phyloP scores from a whole-genome alignment of 2,329 filamentous ascomycete genomes.

The Colletotrichum tamarilloi region DNA sequence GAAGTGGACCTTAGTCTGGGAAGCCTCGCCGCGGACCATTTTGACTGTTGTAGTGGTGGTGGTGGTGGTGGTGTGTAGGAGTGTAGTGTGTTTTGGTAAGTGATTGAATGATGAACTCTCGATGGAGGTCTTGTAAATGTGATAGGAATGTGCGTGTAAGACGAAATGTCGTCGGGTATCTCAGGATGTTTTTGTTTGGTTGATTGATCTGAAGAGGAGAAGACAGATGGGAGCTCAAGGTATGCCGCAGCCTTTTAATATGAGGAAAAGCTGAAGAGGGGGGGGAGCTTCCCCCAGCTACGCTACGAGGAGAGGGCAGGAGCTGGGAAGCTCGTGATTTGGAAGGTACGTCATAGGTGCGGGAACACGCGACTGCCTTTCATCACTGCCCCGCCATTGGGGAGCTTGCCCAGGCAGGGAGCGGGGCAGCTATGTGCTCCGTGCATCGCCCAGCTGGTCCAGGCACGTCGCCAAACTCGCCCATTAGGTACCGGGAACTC shows the following conservation, averaged over 20 bases:
- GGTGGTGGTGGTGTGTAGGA: constrained; percentile 17
- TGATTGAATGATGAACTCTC: constrained; percentile 30
- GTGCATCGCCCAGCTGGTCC: constrained; percentile 17
- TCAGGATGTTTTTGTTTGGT: not conserved
- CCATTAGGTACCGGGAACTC: constrained; percentile 29
- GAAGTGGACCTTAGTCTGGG: constrained; percentile 84
- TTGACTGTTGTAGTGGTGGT: constrained; percentile 42
- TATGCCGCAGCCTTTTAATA: constrained; percentile 19
- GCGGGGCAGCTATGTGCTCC: constrained; percentile 30
- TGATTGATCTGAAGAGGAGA: constrained; percentile 17
- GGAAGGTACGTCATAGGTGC: constrained; percentile 37
- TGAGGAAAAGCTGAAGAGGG: constrained; percentile 4
- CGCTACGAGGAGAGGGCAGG: constrained; percentile 1
- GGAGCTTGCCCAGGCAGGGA: constrained; percentile 30
- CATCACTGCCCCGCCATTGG: constrained; percentile 36
- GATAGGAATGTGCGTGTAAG: constrained; percentile 18
- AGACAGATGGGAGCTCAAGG: not conserved
- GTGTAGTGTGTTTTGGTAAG: constrained; percentile 27
- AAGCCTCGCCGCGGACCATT: constrained; percentile 79
- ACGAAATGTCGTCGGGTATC: constrained; percentile 19
- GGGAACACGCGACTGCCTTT: constrained; percentile 35
- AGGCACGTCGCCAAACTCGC: constrained; percentile 18
- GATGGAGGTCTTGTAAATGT: constrained; percentile 25
- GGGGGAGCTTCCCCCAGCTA: constrained; percentile 30
- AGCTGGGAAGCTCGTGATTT: constrained; percentile 34